Percentiles rank a stretch among this genome's conserved stretches.
These are phyloP conservation scores for Apiospora sp. DNA, from an alignment of 2,329 filamentous ascomycete genomes.

Conservation along the genomic window DNA sequence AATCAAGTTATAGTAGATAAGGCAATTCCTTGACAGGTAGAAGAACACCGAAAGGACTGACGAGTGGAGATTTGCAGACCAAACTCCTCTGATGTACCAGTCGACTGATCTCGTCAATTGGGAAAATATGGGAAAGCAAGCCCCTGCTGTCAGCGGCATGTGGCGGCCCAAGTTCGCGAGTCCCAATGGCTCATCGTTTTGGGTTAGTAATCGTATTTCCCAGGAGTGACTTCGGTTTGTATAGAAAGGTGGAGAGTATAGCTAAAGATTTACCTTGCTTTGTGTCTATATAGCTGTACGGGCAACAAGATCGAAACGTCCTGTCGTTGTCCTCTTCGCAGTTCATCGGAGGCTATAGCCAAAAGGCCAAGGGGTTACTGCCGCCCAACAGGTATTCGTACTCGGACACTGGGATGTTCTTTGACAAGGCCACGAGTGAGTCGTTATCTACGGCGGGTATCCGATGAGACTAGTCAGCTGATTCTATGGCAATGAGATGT, in stretches of 20 bases:
- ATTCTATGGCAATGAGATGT: slow-evolving; percentile 34
- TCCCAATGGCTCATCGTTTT: slow-evolving; percentile 47
- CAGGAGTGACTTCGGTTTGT: neutral
- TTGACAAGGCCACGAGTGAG: slow-evolving; percentile 41
- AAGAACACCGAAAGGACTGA: neutral
- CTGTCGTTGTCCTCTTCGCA: slow-evolving; percentile 45
- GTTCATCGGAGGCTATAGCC: slow-evolving; percentile 42
- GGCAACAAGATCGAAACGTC: slow-evolving; percentile 49
- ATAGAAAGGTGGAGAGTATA: neutral
- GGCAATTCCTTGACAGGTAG: neutral
- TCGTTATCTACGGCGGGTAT: neutral
- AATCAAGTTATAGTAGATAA: neutral
- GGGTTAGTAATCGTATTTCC: slow-evolving; percentile 36
- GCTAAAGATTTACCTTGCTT: slow-evolving; percentile 19
- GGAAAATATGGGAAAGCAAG: slow-evolving; percentile 46
- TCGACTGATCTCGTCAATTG: slow-evolving; percentile 51
- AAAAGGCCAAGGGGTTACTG: slow-evolving; percentile 44
- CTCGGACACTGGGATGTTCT: slow-evolving; percentile 51
- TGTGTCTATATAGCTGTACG: slow-evolving; percentile 41
- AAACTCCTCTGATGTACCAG: slow-evolving; percentile 48
- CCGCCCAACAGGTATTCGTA: slow-evolving; percentile 49
- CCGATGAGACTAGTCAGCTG: neutral
- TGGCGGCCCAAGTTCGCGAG: slow-evolving; percentile 52
- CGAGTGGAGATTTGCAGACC: slow-evolving; percentile 33
- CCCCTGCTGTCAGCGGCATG: slow-evolving; percentile 44